Percentiles rank a stretch among this genome's conserved stretches.
phyloP scores from a whole-genome alignment of 805 yeast genomes.

The Kodamaea jinghongensis region DNA sequence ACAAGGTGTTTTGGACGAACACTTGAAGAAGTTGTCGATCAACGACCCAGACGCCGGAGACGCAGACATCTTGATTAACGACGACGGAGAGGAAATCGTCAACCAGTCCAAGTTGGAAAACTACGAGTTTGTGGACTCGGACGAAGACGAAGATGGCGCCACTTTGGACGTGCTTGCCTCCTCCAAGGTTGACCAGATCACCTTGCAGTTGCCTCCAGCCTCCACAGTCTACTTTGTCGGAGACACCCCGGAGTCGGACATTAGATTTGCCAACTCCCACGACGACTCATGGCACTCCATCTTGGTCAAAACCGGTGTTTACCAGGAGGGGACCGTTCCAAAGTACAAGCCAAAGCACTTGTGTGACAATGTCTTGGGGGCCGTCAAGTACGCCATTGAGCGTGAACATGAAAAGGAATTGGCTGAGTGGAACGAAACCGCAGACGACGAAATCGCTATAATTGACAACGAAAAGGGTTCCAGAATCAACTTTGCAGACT shows the following conservation, averaged over 20 bases:
- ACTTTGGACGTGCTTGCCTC: slow-evolving; percentile 18
- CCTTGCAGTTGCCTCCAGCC: slow-evolving; percentile 72
- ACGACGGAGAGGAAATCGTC: slow-evolving; percentile 44
- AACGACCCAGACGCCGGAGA: slow-evolving; percentile 42
- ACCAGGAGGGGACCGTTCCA: slow-evolving; percentile 75
- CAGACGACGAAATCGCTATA: slow-evolving; percentile 15
- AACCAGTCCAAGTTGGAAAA: slow-evolving; percentile 42
- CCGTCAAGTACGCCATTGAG: slow-evolving; percentile 80
- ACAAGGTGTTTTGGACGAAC: slow-evolving; percentile 70
- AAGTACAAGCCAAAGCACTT: slow-evolving; percentile 74
- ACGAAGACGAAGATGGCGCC: slow-evolving; percentile 15
- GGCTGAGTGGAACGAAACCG: slow-evolving; percentile 66
- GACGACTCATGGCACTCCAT: slow-evolving; percentile 84
- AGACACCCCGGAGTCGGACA: slow-evolving; percentile 87
- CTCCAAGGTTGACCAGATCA: slow-evolving; percentile 31
- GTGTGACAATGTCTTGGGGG: slow-evolving; percentile 73
- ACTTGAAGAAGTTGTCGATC: slow-evolving; percentile 53
- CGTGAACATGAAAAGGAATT: slow-evolving; percentile 73
- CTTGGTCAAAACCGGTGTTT: slow-evolving; percentile 83
- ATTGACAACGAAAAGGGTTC: slow-evolving; percentile 30
- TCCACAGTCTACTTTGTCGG: slow-evolving; percentile 87
- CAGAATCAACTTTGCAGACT: slow-evolving; percentile 43
- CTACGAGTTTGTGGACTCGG: slow-evolving; percentile 28
- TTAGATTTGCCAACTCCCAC: slow-evolving; percentile 82
- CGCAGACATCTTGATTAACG: slow-evolving; percentile 42